Conservation (phyloP, 2,329 filamentous ascomycete genomes). For the Pseudopyrenochaeta lycopersici region DNA sequence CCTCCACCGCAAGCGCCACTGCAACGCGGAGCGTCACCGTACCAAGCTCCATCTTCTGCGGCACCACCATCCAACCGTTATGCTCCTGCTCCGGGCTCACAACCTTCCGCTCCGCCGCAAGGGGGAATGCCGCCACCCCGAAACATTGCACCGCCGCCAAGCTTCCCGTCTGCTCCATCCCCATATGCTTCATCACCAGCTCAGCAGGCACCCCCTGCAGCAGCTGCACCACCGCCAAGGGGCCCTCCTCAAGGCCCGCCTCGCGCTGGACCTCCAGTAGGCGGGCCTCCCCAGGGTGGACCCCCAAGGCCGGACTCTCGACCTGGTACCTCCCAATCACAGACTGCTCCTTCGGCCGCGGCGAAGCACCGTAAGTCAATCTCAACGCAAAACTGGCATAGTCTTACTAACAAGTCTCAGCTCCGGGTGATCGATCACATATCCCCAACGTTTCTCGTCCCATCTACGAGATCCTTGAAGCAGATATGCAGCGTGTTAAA, state of each 20-base stretch:
- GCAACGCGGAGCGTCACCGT: slow-evolving; percentile 82
- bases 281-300: slow-evolving; percentile 47
- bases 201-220: slow-evolving; percentile 49
- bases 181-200: slow-evolving; percentile 32
- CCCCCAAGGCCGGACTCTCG: slow-evolving; percentile 52
- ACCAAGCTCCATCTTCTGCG: slow-evolving; percentile 81
- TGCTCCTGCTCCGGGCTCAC: slow-evolving; percentile 69
- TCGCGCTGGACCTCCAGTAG: slow-evolving; percentile 52
- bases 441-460: slow-evolving; percentile 80
- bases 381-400: background rate
- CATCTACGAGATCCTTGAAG: slow-evolving; percentile 80
- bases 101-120: slow-evolving; percentile 53
- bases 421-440: slow-evolving; percentile 85
- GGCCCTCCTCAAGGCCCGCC: slow-evolving; percentile 52
- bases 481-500: slow-evolving; percentile 90
- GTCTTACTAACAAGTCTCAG: slow-evolving; percentile 44
- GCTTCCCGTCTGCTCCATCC: slow-evolving; percentile 40
- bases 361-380: slow-evolving; percentile 73
- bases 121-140: slow-evolving; percentile 52
- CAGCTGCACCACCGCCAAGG: slow-evolving; percentile 55
- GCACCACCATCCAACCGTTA: slow-evolving; percentile 67
- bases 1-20: slow-evolving; percentile 65
- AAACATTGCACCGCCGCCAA: slow-evolving; percentile 56
- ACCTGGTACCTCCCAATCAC: slow-evolving; percentile 60
- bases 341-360: slow-evolving; percentile 59